These are phyloP conservation scores for Pezicula neosporulosa DNA, from an alignment of 2,329 filamentous ascomycete species.

Conservation along the genomic window DNA sequence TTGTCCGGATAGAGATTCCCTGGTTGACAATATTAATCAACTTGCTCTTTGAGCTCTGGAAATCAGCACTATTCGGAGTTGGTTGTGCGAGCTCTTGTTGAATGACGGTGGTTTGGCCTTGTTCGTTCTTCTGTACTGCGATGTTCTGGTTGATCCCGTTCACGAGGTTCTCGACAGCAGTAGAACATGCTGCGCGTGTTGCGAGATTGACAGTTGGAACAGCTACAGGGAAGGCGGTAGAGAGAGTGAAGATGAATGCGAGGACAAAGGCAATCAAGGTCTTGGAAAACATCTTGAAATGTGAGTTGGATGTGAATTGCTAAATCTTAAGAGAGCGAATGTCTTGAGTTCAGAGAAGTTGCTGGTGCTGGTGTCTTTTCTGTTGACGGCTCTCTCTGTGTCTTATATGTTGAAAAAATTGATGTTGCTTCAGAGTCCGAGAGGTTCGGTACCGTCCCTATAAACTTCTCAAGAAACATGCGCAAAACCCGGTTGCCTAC, in stretches of 20 bases:
- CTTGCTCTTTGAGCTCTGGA: constrained; percentile 7
- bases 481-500: no score
- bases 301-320: no score
- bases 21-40: constrained; percentile 11
- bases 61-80: not conserved
- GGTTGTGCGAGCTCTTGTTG: not conserved
- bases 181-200: constrained; percentile 6
- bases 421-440: no score
- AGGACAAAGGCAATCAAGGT: not conserved
- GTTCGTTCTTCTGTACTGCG: constrained; percentile 12
- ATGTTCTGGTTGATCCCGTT: constrained; percentile 16
- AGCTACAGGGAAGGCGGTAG: not conserved
- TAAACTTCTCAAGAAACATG: no score
- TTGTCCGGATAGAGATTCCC: constrained; percentile 6
- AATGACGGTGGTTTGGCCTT: constrained; percentile 8
- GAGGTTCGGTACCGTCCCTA: no score
- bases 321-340: no score
- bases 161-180: constrained; percentile 6
- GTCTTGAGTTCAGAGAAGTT: no score
- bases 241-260: not conserved
- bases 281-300: not conserved
- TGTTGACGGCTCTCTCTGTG: no score
- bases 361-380: no score
- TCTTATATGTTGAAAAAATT: no score
- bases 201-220: not conserved